phyloP scores from a whole-genome alignment of 129 eudicot genomes.

The Tagetes erecta region DNA sequence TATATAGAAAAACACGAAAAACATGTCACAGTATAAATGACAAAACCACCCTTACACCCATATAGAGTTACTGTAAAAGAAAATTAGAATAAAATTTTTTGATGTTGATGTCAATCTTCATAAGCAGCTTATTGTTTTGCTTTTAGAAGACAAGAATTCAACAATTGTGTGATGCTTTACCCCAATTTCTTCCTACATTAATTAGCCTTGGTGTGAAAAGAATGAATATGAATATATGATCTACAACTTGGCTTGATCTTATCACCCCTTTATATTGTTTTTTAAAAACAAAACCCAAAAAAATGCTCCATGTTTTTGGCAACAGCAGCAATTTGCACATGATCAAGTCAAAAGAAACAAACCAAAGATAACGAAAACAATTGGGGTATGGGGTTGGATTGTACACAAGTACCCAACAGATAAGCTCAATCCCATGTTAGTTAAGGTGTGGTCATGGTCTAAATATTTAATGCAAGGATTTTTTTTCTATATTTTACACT shows the following conservation, averaged over 20 bases:
- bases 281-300: conserved; percentile 12
- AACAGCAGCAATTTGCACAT: conserved; percentile 34
- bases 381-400: conserved; percentile 30
- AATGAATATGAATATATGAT: conserved; percentile 24
- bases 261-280: conserved; percentile 17
- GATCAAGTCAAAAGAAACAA: conserved; percentile 34
- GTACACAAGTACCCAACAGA: conserved; percentile 36
- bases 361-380: conserved; percentile 26
- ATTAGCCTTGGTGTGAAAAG: conserved; percentile 39
- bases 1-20: conserved; percentile 4
- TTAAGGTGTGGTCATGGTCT: conserved; percentile 26
- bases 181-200: conserved; percentile 36
- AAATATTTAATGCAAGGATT: conserved; percentile 16
- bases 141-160: conserved; percentile 39
- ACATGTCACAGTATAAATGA: not conserved
- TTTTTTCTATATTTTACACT: not conserved
- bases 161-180: conserved; percentile 33
- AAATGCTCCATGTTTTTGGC: conserved; percentile 30
- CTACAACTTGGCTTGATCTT: conserved; percentile 39
- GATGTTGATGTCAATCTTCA: conserved; percentile 22
- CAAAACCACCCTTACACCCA: not conserved
- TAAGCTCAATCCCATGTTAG: conserved; percentile 33
- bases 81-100: conserved; percentile 3
- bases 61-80: not conserved
- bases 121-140: conserved; percentile 30